A percentile compares a stretch with the other conserved stretches of the same genome.
These are phyloP conservation scores for Lactarius evosmus DNA, from an alignment of 768 basidiomycete genomes.

Conservation along the genomic window DNA sequence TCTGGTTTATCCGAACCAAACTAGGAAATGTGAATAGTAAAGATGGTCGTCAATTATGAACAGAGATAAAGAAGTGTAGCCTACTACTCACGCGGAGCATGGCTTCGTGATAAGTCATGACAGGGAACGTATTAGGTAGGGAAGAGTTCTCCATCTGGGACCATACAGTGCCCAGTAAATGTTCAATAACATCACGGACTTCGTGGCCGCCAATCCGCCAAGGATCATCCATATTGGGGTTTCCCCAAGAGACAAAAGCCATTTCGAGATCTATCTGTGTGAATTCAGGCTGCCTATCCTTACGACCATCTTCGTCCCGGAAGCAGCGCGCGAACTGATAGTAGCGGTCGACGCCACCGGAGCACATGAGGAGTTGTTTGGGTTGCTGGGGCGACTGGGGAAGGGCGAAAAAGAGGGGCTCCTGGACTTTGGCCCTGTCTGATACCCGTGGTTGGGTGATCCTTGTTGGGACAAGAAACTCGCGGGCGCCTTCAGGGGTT, in stretches of 20 bases:
- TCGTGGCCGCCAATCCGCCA: slow-evolving; percentile 89
- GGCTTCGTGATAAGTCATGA: slow-evolving; percentile 89
- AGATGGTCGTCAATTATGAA: slow-evolving; percentile 26
- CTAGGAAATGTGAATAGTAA: slow-evolving; percentile 40
- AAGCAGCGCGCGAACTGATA: slow-evolving; percentile 94
- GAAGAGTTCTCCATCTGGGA: slow-evolving; percentile 57
- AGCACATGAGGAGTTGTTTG: slow-evolving; percentile 88
- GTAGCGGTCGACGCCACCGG: slow-evolving; percentile 85
- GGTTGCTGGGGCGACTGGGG: slow-evolving; percentile 96
- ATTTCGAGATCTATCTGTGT: slow-evolving; percentile 97
- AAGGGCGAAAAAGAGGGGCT: slow-evolving; percentile 75
- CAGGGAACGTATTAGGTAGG: slow-evolving; percentile 62
- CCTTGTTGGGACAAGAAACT: slow-evolving; percentile 43
- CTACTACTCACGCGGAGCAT: slow-evolving; percentile 69
- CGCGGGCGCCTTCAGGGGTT: slow-evolving; percentile 90
- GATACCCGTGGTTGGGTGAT: slow-evolving; percentile 6
- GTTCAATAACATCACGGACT: slow-evolving; percentile 77
- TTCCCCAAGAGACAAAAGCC: slow-evolving; percentile 88
- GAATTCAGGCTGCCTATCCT: slow-evolving; percentile 95
- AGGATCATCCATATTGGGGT: slow-evolving; percentile 31
- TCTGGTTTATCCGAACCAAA: slow-evolving; percentile 97
- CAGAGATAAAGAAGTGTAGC: background rate
- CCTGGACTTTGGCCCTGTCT: slow-evolving; percentile 33
- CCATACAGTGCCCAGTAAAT: slow-evolving; percentile 74
- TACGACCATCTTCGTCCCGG: slow-evolving; percentile 92